A percentile compares a stretch with the other conserved stretches of the same genome.
Conservation (phyloP, 768 basidiomycete species). For the Termitomyces sp. region DNA sequence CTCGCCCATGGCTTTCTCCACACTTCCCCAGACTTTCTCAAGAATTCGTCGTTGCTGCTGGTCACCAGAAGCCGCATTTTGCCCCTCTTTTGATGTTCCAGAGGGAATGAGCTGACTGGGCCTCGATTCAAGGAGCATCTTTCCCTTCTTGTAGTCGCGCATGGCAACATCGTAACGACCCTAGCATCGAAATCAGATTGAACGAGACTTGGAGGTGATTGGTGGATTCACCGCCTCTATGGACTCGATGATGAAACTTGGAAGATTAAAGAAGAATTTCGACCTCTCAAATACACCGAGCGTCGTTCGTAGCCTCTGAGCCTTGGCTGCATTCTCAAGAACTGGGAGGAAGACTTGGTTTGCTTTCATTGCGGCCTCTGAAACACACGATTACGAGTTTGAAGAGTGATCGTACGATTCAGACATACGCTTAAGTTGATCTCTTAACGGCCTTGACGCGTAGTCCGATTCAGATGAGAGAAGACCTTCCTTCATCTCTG, state of each 20-base stretch:
- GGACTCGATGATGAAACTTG: constrained; percentile 81
- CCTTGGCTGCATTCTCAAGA: constrained; percentile 92
- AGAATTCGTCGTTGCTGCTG: constrained; percentile 89
- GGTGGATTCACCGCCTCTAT: constrained; percentile 74
- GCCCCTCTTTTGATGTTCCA: constrained; percentile 57
- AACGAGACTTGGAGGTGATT: background rate
- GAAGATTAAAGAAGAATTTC: constrained; percentile 99
- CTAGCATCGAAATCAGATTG: constrained; percentile 35
- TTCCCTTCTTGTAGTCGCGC: constrained; percentile 96
- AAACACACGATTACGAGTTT: background rate
- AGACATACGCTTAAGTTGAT: constrained; percentile 78
- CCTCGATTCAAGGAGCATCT: constrained; percentile 84
- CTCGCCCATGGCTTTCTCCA: constrained; percentile 92
- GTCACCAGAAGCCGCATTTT: constrained; percentile 43
- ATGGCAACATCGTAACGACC: constrained; percentile 92
- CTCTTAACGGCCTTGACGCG: constrained; percentile 76
- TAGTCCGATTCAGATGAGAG: constrained; percentile 75
- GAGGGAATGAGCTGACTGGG: constrained; percentile 80
- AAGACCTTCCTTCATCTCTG: constrained; percentile 91
- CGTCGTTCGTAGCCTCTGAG: constrained; percentile 87
- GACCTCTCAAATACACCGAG: constrained; percentile 94
- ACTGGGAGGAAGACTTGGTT: constrained; percentile 96
- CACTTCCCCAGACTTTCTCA: constrained; percentile 93
- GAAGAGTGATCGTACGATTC: background rate
- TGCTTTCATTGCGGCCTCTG: constrained; percentile 90